Percentiles rank a stretch among this genome's conserved stretches.
Conservation (phyloP, 2,329 filamentous ascomycete species). For the Fusarium annulatum region DNA sequence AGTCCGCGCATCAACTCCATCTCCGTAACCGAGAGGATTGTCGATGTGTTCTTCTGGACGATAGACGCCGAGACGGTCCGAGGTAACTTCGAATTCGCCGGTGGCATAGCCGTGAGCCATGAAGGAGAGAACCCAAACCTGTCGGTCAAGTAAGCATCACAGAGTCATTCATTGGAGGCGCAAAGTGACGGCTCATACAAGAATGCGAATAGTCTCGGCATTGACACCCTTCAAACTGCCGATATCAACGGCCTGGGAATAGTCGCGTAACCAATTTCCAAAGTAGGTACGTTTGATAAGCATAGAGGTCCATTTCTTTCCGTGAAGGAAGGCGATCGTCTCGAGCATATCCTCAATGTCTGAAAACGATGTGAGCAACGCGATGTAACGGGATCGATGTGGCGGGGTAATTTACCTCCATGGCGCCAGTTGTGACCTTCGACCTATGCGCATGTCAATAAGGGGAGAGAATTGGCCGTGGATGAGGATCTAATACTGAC, state of each 20-base stretch:
- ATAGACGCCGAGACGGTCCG: slow-evolving; percentile 83
- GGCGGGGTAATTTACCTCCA: slow-evolving; percentile 60
- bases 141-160: slow-evolving; percentile 1
- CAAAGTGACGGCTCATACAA: slow-evolving; percentile 56
- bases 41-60: slow-evolving; percentile 80
- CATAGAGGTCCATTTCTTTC: slow-evolving; percentile 86
- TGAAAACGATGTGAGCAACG: slow-evolving; percentile 42
- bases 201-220: slow-evolving; percentile 79
- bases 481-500: slow-evolving; percentile 38
- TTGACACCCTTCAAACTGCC: slow-evolving; percentile 83
- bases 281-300: slow-evolving; percentile 84
- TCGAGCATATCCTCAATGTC: slow-evolving; percentile 87
- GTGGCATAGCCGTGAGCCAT: slow-evolving; percentile 88
- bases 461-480: neutral
- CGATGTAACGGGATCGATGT: slow-evolving; percentile 1
- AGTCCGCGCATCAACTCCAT: slow-evolving; percentile 84
- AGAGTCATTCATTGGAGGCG: neutral
- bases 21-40: slow-evolving; percentile 87
- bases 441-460: slow-evolving; percentile 55
- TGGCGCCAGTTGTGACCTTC: slow-evolving; percentile 78
- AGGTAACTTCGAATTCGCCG: slow-evolving; percentile 84
- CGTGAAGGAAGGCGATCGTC: slow-evolving; percentile 78
- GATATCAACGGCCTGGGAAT: slow-evolving; percentile 85
- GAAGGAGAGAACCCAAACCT: slow-evolving; percentile 84
- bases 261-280: slow-evolving; percentile 88